Evolutionary conservation across 176 grass and related monocot species (phyloP), one percentile per base, ranked within the genome.

Genomic region (Bolboschoenus planiculmis): DNA sequence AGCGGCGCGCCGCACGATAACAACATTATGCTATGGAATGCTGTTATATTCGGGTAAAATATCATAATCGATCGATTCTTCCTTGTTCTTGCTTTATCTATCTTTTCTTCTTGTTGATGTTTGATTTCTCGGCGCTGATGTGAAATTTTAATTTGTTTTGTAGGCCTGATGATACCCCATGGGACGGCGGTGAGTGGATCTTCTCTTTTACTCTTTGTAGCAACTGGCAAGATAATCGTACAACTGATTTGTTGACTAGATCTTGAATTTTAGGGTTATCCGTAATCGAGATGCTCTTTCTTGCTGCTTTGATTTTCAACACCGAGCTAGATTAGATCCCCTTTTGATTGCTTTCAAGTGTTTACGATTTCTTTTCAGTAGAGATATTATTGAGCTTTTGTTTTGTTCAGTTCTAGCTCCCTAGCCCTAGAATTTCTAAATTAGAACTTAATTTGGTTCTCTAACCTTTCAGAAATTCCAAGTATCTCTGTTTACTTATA

Each of bases 1-100:
- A 98, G 92, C 79, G 95, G 90, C 78, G 92, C 92, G 63, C 95
- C 95, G 23, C 90, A 95, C 53, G 95, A 98, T 67, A 98, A 93
- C 88, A 94, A 98, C 85, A 98, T 98, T 84, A 98, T 93, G 92
- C 90, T 94, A 3, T 98, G 95, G 95, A 98, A 98, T 89, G 95
- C 95, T 63, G 92, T 98, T 77, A 98, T 98, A 77, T 98, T 98
- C 71, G 92, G 95, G 94, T 97, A 47, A 80, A 51, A n/a, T n/a
- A n/a, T 3, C 16, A 24, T 7, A 11, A 54, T 66, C 35, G 0
- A 26, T 56, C 39, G 1, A 20, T 1, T 29, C 35, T n/a, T 8
- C 39, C 26, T 46, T 10, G 7, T 2, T 63, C 27, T 48, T 46
- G 7, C 44, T 53, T 54, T 57, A 76, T 10, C 21, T 51, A n/a